Evolutionary conservation across 495 filamentous ascomycete genomes (phyloP), one percentile per base, ranked within the genome.

Genomic region (Aspergillus asperescens): DNA sequence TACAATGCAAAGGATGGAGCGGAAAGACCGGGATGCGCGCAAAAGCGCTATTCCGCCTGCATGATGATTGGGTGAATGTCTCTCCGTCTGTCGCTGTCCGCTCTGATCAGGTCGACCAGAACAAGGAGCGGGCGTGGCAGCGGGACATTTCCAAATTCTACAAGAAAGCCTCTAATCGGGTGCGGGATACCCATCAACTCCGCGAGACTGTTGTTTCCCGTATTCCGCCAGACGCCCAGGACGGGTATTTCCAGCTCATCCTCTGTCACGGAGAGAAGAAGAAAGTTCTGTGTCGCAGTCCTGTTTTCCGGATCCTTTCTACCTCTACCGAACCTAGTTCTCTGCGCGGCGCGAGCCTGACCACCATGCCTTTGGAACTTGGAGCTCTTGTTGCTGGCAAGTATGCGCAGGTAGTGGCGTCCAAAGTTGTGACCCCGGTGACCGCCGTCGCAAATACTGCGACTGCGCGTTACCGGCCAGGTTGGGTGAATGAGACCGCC

Each of bases 1-100:
- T 87, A 28, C 84, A 87, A 62, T 76, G 73, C 57, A 81, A 81
- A 46, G 84, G 84, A 15, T 86, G 78, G 74, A 78, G 78, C 0
- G 84, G 84, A 7, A 84, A 85, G 55, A 79, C 80, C 15, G 84
- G 84, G 18, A 86, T 87, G 83, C 73, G 75, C 20, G 66, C 81
- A 25, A 85, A 84, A 59, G 74, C 81, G 2, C 57, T 85, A 7
- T 60, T 86, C 13, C 76, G 77, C 15, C 64, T 75, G 0, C 78
- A 76, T 32, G 67, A 74, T 15, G 70, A 68, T 64, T 87, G 84
- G 84, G 59, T 87, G 1, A 73, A 87, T 49, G 82, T 86, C 4
- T 86, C 84, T 0, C 84, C 84, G 0, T 63, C 73, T 2, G 62
- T 72, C 6, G 67, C 72, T n/a, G 62, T 78, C 0, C 54, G 61